These are phyloP conservation scores for Eucalyptus polybractea DNA, from an alignment of 345 rosid genomes.

Conservation along the genomic window DNA sequence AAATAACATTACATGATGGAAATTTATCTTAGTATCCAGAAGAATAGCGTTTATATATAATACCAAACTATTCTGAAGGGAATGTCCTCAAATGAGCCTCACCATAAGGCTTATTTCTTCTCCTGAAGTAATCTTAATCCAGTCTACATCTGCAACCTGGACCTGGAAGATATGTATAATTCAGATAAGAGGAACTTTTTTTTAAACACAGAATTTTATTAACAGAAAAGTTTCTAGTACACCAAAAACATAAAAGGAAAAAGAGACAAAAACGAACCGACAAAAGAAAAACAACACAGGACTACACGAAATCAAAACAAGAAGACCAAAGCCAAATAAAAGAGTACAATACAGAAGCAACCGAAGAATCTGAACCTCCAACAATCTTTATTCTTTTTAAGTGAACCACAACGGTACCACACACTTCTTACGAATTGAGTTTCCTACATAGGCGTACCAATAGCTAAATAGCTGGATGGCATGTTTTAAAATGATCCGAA, in stretches of 20 bases:
- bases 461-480: not conserved
- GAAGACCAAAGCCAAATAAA: not conserved
- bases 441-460: not conserved
- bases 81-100: not conserved
- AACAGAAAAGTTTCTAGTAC: not conserved
- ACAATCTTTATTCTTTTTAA: not conserved
- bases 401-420: not conserved
- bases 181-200: not conserved
- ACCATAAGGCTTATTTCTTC: conserved; percentile 87
- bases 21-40: not conserved
- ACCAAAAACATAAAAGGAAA: not conserved
- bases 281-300: not conserved
- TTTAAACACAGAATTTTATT: not conserved
- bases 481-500: not conserved
- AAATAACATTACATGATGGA: not conserved
- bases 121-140: conserved; percentile 75
- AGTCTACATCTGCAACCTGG: conserved; percentile 83
- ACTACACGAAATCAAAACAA: not conserved
- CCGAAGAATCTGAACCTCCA: not conserved
- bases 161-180: conserved; percentile 34
- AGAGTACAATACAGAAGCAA: not conserved
- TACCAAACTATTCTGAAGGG: not conserved
- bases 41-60: not conserved
- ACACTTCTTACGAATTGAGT: not conserved
- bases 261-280: not conserved